phyloP scores from a whole-genome alignment of 2,329 filamentous ascomycete species.

The Ophiostoma pallidulum region DNA sequence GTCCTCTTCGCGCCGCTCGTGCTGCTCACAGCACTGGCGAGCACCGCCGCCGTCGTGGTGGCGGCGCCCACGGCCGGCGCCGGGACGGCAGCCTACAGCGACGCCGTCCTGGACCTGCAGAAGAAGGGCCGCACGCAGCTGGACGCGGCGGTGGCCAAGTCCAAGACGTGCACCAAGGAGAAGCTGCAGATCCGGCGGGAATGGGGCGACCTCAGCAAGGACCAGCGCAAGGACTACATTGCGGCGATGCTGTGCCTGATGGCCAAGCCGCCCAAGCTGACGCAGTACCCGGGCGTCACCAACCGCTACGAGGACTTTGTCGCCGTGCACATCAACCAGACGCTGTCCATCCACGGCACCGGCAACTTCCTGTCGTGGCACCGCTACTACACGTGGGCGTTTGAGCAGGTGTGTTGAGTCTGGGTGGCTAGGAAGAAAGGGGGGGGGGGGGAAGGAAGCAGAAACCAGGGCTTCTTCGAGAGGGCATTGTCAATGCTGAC shows the following conservation, averaged over 20 bases:
- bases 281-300: slow-evolving; percentile 12
- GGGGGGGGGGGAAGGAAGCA: too few species aligned
- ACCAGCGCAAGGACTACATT: slow-evolving; percentile 25
- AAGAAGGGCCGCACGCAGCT: slow-evolving; percentile 20
- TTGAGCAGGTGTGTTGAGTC: slow-evolving; percentile 26
- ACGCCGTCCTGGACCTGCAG: slow-evolving; percentile 23
- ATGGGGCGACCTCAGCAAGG: slow-evolving; percentile 22
- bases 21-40: slow-evolving; percentile 3
- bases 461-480: too few species aligned
- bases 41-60: background rate
- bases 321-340: slow-evolving; percentile 29
- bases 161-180: slow-evolving; percentile 25
- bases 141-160: slow-evolving; percentile 22
- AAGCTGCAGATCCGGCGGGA: slow-evolving; percentile 23
- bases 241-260: slow-evolving; percentile 26
- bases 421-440: too few species aligned
- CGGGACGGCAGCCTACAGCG: too few species aligned
- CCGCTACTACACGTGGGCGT: slow-evolving; percentile 31
- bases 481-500: too few species aligned
- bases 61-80: background rate
- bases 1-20: slow-evolving; percentile 1
- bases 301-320: slow-evolving; percentile 25
- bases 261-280: slow-evolving; percentile 24
- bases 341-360: slow-evolving; percentile 23
- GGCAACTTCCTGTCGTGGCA: slow-evolving; percentile 34